These are phyloP conservation scores for Globisporangium cystogenes DNA, from an alignment of 352 stramenopile species.

Conservation along the genomic window DNA sequence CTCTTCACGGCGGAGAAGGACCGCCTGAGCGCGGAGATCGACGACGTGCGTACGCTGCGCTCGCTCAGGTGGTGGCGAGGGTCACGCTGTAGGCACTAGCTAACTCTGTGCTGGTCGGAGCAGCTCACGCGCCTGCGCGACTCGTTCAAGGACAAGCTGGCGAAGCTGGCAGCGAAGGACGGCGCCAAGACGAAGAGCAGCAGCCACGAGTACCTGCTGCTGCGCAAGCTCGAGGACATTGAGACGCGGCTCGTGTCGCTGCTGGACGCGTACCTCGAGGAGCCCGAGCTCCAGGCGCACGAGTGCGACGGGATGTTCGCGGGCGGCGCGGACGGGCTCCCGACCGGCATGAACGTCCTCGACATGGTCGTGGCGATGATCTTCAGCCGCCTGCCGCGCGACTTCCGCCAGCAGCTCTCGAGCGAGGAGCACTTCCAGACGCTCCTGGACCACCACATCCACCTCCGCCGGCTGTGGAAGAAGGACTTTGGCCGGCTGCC, in stretches of 20 bases:
- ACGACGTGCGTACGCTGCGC: constrained; percentile 26
- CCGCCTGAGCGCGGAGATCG: constrained; percentile 64
- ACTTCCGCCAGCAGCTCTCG: constrained; percentile 41
- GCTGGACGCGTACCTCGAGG: constrained; percentile 51
- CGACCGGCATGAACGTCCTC: constrained; percentile 66
- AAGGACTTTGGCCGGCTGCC: constrained; percentile 80
- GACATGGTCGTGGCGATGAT: constrained; percentile 87
- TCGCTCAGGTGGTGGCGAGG: background rate
- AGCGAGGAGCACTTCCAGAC: constrained; percentile 70
- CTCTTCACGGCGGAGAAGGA: constrained; percentile 39
- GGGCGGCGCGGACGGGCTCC: constrained; percentile 14
- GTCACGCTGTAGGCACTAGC: background rate
- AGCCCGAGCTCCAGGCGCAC: constrained; percentile 44
- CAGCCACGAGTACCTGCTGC: constrained; percentile 38
- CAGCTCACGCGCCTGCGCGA: constrained; percentile 58
- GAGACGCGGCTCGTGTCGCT: constrained; percentile 59
- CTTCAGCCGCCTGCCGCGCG: constrained; percentile 73
- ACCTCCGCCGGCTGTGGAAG: constrained; percentile 79
- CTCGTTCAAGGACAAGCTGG: constrained; percentile 62
- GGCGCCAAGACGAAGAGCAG: constrained; percentile 16
- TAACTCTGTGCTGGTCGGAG: background rate
- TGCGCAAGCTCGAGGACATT: constrained; percentile 78
- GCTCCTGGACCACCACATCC: constrained; percentile 72
- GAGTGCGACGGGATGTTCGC: constrained; percentile 41
- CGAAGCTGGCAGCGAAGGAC: constrained; percentile 13